Evolutionary conservation across 345 rosid genomes (phyloP).

Genomic region (Hypericum androsaemum): DNA sequence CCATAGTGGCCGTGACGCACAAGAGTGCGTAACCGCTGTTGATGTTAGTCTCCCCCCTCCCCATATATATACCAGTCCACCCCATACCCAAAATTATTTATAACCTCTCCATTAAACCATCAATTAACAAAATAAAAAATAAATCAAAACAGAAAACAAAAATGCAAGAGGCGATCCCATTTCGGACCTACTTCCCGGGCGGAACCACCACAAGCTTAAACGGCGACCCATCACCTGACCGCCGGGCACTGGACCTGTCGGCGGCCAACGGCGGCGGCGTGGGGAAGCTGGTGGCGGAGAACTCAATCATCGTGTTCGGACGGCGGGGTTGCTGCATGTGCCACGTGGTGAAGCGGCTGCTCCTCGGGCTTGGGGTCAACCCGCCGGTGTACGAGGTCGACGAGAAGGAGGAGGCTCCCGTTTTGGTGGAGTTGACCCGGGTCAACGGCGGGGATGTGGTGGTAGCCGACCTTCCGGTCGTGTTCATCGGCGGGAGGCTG

Average conservation of each 20-base stretch:
- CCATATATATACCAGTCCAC: background rate
- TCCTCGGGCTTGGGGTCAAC: slow-evolving; percentile 66
- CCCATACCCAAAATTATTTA: background rate
- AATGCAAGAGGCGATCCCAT: slow-evolving; percentile 41
- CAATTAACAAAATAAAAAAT: too few species aligned
- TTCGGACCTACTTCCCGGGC: slow-evolving; percentile 13
- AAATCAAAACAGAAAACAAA: background rate
- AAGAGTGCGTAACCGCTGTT: slow-evolving; percentile 41
- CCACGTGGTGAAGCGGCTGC: slow-evolving; percentile 55
- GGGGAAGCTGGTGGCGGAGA: slow-evolving; percentile 35
- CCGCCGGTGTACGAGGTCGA: slow-evolving; percentile 56
- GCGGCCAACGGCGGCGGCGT: slow-evolving; percentile 9
- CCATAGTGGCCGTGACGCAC: slow-evolving; percentile 39
- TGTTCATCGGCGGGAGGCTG: slow-evolving; percentile 68
- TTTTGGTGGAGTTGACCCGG: slow-evolving; percentile 25
- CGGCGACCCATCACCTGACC: slow-evolving; percentile 7
- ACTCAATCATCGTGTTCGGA: slow-evolving; percentile 53
- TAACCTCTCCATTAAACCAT: slow-evolving; percentile 5
- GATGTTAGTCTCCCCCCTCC: slow-evolving; percentile 23
- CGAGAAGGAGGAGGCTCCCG: slow-evolving; percentile 38
- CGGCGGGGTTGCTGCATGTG: slow-evolving; percentile 68
- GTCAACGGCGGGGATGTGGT: background rate
- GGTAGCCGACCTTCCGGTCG: slow-evolving; percentile 50
- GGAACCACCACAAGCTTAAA: slow-evolving; percentile 16
- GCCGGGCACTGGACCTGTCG: background rate